A percentile compares a stretch with the other conserved stretches of the same genome.
Conservation (phyloP, 108 stramenopile genomes). For the Pseudonitzschia delicatissima region DNA sequence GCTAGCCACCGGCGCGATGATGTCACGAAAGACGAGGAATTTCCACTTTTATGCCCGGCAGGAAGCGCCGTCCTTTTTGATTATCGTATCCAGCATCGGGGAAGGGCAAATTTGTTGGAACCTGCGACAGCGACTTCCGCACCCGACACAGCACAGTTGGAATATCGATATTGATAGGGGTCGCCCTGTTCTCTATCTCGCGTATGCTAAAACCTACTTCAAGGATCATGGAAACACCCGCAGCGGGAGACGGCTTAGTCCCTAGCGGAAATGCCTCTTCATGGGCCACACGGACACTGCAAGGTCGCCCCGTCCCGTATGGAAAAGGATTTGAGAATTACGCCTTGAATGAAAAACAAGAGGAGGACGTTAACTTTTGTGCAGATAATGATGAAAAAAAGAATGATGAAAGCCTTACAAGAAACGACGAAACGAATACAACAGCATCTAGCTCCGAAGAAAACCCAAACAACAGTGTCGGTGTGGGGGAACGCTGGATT, state of each 20-base stretch:
- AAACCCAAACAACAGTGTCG: background rate
- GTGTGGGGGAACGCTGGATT: conserved; percentile 21
- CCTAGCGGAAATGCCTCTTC: background rate
- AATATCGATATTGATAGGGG: background rate
- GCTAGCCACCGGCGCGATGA: conserved; percentile 8
- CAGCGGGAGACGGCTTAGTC: background rate
- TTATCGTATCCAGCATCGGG: conserved; percentile 25
- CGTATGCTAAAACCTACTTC: conserved; percentile 22
- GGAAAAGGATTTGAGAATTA: conserved; percentile 18
- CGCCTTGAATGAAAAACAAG: background rate
- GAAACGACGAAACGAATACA: background rate
- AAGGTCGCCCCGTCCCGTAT: conserved; percentile 2
- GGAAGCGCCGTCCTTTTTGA: conserved; percentile 24
- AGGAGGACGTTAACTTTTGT: background rate
- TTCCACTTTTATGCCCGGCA: conserved; percentile 5
- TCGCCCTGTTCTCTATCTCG: conserved; percentile 22
- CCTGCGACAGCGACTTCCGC: background rate
- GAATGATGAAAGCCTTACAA: background rate
- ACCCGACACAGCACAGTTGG: background rate
- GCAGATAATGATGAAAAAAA: background rate
- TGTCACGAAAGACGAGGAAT: background rate
- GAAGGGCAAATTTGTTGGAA: background rate
- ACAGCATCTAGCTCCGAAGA: background rate
- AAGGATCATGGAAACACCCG: conserved; percentile 16
- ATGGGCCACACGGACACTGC: conserved; percentile 15